Conservation (phyloP, 768 basidiomycete species). For the Lactarius vividus region DNA sequence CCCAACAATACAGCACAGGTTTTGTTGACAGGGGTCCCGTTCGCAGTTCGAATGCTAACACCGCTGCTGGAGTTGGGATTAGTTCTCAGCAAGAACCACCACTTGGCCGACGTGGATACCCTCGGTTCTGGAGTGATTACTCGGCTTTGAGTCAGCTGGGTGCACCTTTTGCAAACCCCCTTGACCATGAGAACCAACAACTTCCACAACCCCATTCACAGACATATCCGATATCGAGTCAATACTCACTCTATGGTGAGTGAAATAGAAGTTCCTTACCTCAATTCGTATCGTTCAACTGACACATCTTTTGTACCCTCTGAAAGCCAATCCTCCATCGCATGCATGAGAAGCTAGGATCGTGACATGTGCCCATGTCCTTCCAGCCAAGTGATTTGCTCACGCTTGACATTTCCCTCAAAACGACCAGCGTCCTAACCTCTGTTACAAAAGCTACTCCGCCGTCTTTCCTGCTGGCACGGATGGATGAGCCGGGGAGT, state of each 20-base stretch:
- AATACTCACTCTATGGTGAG: constrained; percentile 27
- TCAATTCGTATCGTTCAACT: background rate
- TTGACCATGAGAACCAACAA: constrained; percentile 19
- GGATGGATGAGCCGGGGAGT: background rate
- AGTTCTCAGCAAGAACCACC: constrained; percentile 13
- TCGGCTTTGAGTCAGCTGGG: constrained; percentile 36
- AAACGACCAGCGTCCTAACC: constrained; percentile 4
- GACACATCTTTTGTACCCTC: background rate
- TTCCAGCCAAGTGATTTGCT: background rate
- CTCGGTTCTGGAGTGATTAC: constrained; percentile 40
- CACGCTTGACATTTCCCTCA: background rate
- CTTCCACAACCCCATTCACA: constrained; percentile 19
- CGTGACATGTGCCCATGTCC: background rate
- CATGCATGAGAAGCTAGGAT: background rate
- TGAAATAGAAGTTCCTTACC: background rate
- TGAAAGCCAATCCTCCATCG: constrained; percentile 11
- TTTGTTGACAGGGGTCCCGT: constrained; percentile 49
- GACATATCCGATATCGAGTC: constrained; percentile 21
- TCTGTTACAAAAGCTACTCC: background rate
- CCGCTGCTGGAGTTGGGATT: constrained; percentile 1
- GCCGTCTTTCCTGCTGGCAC: constrained; percentile 10
- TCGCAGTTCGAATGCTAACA: constrained; percentile 13
- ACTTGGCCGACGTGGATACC: constrained; percentile 30
- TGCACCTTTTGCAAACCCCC: constrained; percentile 31
- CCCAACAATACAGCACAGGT: constrained; percentile 74